Conservation (phyloP, 1,139 yeast species). For the Blastobotrys proliferans region DNA sequence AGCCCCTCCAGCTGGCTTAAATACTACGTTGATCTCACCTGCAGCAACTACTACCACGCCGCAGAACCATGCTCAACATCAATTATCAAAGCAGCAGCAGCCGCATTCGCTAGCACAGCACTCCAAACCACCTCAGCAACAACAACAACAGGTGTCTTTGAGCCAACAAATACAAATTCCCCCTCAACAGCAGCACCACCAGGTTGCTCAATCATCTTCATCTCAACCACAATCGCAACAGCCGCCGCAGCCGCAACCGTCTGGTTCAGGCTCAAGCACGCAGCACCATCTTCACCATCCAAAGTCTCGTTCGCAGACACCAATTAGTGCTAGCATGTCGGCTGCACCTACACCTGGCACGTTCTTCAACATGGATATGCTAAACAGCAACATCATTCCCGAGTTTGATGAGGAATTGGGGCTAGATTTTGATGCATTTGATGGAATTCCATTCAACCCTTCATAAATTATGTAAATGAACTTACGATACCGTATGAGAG, state of each 20-base stretch:
- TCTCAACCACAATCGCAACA: background rate
- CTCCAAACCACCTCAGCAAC: constrained; percentile 6
- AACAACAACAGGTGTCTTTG: background rate
- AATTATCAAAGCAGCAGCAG: background rate
- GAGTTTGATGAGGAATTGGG: constrained; percentile 21
- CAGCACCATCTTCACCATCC: too few relatives aligned
- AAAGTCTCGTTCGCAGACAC: constrained; percentile 9
- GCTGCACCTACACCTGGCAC: too few relatives aligned
- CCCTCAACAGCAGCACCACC: constrained; percentile 4
- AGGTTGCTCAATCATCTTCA: background rate
- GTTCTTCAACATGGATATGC: constrained; percentile 24
- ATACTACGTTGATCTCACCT: background rate
- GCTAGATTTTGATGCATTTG: constrained; percentile 24
- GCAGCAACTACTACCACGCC: constrained; percentile 7
- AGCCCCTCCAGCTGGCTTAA: background rate
- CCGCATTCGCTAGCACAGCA: constrained; percentile 9
- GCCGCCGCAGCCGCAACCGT: too few relatives aligned
- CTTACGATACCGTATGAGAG: background rate
- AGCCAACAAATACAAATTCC: constrained; percentile 3
- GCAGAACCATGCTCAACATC: background rate
- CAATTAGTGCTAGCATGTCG: constrained; percentile 18
- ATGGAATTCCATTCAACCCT: constrained; percentile 31
- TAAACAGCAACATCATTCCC: constrained; percentile 23
- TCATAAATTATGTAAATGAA: constrained; percentile 16
- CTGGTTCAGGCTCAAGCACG: too few relatives aligned